phyloP scores from a whole-genome alignment of 2,329 filamentous ascomycete genomes.

The Aspergillus cejpii region DNA sequence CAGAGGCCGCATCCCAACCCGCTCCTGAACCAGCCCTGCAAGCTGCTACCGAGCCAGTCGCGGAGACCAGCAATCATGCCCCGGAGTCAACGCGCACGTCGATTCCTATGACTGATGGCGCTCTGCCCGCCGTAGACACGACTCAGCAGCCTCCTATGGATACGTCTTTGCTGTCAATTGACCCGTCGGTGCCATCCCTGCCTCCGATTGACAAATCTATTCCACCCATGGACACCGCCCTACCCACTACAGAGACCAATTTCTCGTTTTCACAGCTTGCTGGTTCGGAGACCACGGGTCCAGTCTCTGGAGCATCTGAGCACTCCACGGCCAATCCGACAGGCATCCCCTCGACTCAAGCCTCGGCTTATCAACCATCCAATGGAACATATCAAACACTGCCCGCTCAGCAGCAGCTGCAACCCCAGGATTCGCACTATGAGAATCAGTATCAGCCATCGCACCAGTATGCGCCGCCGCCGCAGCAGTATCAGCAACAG shows the following conservation, averaged over 20 bases:
- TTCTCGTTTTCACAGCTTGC: slow-evolving; percentile 10
- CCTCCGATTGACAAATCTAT: slow-evolving; percentile 23
- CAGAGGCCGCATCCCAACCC: background rate
- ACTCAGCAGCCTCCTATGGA: slow-evolving; percentile 21
- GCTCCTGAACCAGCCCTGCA: background rate
- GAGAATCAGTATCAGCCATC: slow-evolving; percentile 38
- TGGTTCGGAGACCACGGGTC: slow-evolving; percentile 2
- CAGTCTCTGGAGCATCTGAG: background rate
- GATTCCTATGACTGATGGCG: slow-evolving; percentile 21
- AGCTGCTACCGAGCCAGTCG: background rate
- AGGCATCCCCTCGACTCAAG: slow-evolving; percentile 1
- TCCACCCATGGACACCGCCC: slow-evolving; percentile 25
- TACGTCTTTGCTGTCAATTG: slow-evolving; percentile 24
- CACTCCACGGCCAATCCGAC: slow-evolving; percentile 10
- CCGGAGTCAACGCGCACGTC: slow-evolving; percentile 16
- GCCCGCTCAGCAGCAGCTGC: slow-evolving; percentile 26
- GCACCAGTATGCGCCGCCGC: slow-evolving; percentile 23
- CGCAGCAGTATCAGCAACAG: slow-evolving; percentile 27
- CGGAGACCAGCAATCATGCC: slow-evolving; percentile 3
- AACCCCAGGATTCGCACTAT: slow-evolving; percentile 28
- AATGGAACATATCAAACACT: slow-evolving; percentile 7
- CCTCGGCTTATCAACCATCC: slow-evolving; percentile 14
- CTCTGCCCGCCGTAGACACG: slow-evolving; percentile 8
- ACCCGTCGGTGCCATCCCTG: slow-evolving; percentile 27
- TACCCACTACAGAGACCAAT: slow-evolving; percentile 16